These are phyloP conservation scores for Pseudopithomyces chartarum DNA, from an alignment of 2,329 filamentous ascomycete species.

Conservation along the genomic window DNA sequence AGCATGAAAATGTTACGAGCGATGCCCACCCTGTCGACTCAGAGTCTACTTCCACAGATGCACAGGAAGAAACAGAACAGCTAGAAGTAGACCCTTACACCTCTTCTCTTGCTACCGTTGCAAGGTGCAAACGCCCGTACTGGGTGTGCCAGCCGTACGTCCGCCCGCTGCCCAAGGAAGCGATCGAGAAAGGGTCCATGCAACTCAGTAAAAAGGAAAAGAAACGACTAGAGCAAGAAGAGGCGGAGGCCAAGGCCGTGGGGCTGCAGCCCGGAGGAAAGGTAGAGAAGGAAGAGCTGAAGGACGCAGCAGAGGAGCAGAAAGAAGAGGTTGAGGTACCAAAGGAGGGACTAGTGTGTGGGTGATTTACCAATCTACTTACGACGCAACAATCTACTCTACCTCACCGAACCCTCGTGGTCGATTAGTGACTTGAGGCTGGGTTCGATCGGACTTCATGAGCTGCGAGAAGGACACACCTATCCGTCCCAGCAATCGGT, in stretches of 20 bases:
- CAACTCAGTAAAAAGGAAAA: constrained; percentile 71
- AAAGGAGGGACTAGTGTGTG: constrained; percentile 53
- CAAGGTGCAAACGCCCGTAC: constrained; percentile 78
- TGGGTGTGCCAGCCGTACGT: constrained; percentile 91
- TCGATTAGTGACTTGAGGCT: too few species aligned
- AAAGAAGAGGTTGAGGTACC: constrained; percentile 44
- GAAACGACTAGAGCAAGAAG: constrained; percentile 47
- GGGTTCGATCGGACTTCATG: too few species aligned
- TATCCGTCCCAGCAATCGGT: too few species aligned
- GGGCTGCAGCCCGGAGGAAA: constrained; percentile 31
- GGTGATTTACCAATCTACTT: constrained; percentile 25
- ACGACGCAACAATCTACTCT: neutral
- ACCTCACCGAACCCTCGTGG: neutral
- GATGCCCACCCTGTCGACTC: neutral
- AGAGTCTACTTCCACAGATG: constrained; percentile 25
- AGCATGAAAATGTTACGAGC: constrained; percentile 30
- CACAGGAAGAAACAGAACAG: constrained; percentile 37
- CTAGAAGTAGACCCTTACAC: constrained; percentile 46
- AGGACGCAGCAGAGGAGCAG: constrained; percentile 14
- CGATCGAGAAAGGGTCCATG: constrained; percentile 79
- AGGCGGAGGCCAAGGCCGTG: constrained; percentile 36
- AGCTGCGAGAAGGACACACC: too few species aligned
- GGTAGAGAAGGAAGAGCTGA: constrained; percentile 62
- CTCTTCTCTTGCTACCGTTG: constrained; percentile 69
- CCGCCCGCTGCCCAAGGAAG: constrained; percentile 84